phyloP scores from a whole-genome alignment of 208 protist species.

The Acanthamoeba lenticulata region DNA sequence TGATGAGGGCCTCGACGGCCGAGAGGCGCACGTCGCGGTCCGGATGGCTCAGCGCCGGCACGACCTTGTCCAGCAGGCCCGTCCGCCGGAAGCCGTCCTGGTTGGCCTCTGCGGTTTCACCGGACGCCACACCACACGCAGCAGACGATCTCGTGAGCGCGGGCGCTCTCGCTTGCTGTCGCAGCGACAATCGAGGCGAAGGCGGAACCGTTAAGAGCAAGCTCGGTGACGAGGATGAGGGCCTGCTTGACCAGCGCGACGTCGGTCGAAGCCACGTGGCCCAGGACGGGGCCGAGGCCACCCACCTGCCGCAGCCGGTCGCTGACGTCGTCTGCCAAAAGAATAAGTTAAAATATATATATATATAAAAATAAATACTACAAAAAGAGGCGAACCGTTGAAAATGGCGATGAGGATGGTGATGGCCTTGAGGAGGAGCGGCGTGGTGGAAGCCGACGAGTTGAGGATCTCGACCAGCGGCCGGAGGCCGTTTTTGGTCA shows the following conservation, averaged over 20 bases:
- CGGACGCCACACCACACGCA: neutral
- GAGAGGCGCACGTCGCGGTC: neutral
- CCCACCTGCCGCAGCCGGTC: neutral
- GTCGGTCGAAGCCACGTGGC: neutral
- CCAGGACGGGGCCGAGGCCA: neutral
- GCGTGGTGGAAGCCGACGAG: neutral
- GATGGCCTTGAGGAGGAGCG: neutral
- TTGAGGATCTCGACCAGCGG: conserved; percentile 4
- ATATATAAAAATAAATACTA: neutral
- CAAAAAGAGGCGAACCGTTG: neutral
- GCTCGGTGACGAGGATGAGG: neutral
- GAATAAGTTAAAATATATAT: too few relatives aligned
- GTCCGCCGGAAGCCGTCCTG: neutral
- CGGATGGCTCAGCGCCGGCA: neutral
- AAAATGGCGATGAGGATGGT: neutral
- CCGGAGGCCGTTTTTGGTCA: neutral
- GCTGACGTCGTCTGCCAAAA: neutral
- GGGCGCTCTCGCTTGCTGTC: neutral
- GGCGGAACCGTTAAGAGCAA: neutral
- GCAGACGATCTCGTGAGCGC: neutral
- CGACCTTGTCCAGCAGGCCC: neutral
- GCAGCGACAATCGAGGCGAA: neutral
- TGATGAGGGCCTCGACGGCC: neutral
- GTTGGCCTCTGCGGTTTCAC: neutral
- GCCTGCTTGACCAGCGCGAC: neutral